Percentiles rank a stretch among this genome's conserved stretches.
Conservation (phyloP, 1,284 basidiomycete genomes). For the Ustilago tritici region DNA sequence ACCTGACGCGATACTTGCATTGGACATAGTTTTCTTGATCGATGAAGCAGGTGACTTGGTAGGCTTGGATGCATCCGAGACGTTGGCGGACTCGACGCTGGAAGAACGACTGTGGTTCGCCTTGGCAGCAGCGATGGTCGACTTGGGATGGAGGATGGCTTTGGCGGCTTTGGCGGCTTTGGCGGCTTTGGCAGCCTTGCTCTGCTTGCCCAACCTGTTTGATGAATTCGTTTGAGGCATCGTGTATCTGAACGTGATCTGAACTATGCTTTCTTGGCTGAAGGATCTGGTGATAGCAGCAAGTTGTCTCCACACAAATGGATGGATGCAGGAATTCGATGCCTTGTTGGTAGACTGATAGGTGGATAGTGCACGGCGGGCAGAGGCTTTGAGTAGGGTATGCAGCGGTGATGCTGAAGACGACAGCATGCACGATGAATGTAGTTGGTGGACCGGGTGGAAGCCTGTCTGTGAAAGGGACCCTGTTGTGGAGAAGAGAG, state of each 20-base stretch:
- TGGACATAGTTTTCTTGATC: slow-evolving; percentile 26
- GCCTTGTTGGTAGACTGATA: neutral
- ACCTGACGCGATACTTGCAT: slow-evolving; percentile 28
- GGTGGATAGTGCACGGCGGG: slow-evolving; percentile 5
- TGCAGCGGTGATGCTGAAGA: slow-evolving; percentile 20
- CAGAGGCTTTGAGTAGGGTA: slow-evolving; percentile 7
- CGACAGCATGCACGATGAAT: slow-evolving; percentile 19
- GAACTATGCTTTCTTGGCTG: neutral
- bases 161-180: slow-evolving; percentile 45
- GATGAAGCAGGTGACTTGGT: slow-evolving; percentile 17
- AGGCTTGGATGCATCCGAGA: neutral
- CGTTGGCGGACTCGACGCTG: slow-evolving; percentile 12
- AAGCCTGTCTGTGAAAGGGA: neutral
- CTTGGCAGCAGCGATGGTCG: slow-evolving; percentile 31
- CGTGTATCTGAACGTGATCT: neutral
- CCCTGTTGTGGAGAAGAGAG: neutral
- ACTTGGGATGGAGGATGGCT: slow-evolving; percentile 42
- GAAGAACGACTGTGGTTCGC: slow-evolving; percentile 15
- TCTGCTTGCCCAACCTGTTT: slow-evolving; percentile 16
- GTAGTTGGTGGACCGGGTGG: neutral
- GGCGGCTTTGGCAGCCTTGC: slow-evolving; percentile 38
- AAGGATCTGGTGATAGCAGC: neutral
- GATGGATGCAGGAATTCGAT: neutral
- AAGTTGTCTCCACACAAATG: neutral
- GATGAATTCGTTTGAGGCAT: slow-evolving; percentile 27